Evolutionary conservation across 2,329 filamentous ascomycete species (phyloP), one percentile per base, ranked within the genome.

Genomic region (Epichloe sp.): DNA sequence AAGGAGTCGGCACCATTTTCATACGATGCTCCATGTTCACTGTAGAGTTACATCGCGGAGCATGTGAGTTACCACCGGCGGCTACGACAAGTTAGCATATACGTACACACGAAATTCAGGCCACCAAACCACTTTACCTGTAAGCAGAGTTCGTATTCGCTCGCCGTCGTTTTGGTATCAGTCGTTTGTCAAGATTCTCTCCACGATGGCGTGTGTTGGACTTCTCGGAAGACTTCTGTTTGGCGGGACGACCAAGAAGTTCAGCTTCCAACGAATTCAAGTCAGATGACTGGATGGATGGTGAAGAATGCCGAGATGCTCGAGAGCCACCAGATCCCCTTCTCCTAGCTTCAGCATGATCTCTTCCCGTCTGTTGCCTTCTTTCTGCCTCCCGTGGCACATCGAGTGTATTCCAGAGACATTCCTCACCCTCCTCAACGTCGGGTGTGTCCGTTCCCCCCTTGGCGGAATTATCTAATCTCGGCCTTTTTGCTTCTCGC

Each of bases 261-360:
- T 69, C 67, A 2, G 67, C 67, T 53, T 70, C 67, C 10, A 70
- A 54, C 6, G 65, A 69, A 51, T 67, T 66, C 42, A 70, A 55
- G 7, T 68, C 67, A 10, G 67, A 69, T 2, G 65, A 66, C 36
- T 61, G 60, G 47, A 56, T 61, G 17, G 63, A 63, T 15, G 62
- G 56, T 4, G 62, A 64, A 31, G 64, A 66, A 38, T 57, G 58
- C 31, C 61, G 55, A 4, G 64, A 65, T 15, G 55, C 58, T 23
- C 57, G 57, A 5, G 64, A 58, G 12, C 47, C 53, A 17, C 53
- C 55, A 7, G 55, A 58, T 26, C 53, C 63, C 47, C 56, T 59
- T 36, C 52, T 45, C 31, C 53, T 53, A 1, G 36, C 26, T n/a
- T 34, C 48, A 11, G 12, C 11, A 46, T 34, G 38, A 7, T 47